A percentile compares a stretch with the other conserved stretches of the same genome.
Evolutionary conservation across 805 yeast species (phyloP).

Genomic region (Henningerozyma blattae): DNA sequence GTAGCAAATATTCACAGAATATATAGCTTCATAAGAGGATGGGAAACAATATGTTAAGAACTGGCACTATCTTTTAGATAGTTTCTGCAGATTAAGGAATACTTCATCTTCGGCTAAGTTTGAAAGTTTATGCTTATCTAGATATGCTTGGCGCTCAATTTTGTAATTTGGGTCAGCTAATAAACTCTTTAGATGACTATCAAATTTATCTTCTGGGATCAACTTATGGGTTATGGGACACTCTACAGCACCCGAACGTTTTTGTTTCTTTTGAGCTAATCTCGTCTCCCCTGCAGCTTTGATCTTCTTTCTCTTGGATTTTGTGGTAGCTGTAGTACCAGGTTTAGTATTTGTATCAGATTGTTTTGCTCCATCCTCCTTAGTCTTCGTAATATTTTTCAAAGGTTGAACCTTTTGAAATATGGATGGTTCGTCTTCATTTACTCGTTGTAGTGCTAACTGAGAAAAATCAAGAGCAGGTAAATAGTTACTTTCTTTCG

Average conservation of each 20-base stretch:
- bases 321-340: conserved; percentile 28
- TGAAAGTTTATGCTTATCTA: conserved; percentile 39
- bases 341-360: neutral
- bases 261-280: conserved; percentile 12
- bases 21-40: too few species aligned
- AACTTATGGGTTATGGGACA: conserved; percentile 73
- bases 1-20: too few species aligned
- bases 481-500: conserved; percentile 47
- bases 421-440: neutral
- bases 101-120: conserved; percentile 48
- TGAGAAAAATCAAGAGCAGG: conserved; percentile 38
- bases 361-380: neutral
- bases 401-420: neutral
- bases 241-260: conserved; percentile 29
- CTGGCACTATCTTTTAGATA: conserved; percentile 29
- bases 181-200: conserved; percentile 55
- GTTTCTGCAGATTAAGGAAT: conserved; percentile 44
- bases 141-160: conserved; percentile 48
- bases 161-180: conserved; percentile 70
- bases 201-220: conserved; percentile 61
- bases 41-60: too few species aligned
- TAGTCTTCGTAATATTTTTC: conserved; percentile 1
- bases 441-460: conserved; percentile 6
- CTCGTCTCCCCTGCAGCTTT: conserved; percentile 64
- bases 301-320: conserved; percentile 34